Percentiles rank a stretch among this genome's conserved stretches.
These are phyloP conservation scores for Plantago rigida DNA, from an alignment of 305 asterid species.

Conservation along the genomic window DNA sequence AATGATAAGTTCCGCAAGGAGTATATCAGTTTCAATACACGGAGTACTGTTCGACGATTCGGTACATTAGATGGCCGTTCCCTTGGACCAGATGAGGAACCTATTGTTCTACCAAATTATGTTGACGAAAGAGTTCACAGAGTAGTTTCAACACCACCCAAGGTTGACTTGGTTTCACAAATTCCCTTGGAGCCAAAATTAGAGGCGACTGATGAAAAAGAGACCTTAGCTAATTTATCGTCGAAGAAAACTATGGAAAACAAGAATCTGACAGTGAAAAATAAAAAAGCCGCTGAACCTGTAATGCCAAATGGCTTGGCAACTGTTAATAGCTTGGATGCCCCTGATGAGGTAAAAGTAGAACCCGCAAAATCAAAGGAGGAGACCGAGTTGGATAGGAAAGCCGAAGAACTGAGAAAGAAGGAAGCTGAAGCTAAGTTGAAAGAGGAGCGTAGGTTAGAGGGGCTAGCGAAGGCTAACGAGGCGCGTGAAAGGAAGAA, in stretches of 20 bases:
- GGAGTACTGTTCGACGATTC: slow-evolving; percentile 61
- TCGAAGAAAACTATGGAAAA: slow-evolving; percentile 23
- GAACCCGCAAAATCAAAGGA: slow-evolving; percentile 29
- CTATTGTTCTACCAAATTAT: slow-evolving; percentile 42
- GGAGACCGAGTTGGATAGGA: slow-evolving; percentile 41
- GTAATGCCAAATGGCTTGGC: slow-evolving; percentile 25
- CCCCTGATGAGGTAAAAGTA: slow-evolving; percentile 17
- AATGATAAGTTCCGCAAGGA: slow-evolving; percentile 57
- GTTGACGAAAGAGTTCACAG: slow-evolving; percentile 35
- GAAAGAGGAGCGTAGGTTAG: slow-evolving; percentile 48
- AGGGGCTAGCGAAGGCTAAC: slow-evolving; percentile 49
- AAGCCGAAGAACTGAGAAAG: slow-evolving; percentile 39
- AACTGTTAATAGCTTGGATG: slow-evolving; percentile 23
- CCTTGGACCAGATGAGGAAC: slow-evolving; percentile 71
- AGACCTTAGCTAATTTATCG: slow-evolving; percentile 17
- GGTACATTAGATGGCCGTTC: slow-evolving; percentile 77
- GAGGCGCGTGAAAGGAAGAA: slow-evolving; percentile 65
- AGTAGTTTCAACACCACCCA: slow-evolving; percentile 28
- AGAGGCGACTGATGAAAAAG: slow-evolving; percentile 23
- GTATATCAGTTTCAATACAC: slow-evolving; percentile 44
- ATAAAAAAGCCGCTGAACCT: slow-evolving; percentile 19
- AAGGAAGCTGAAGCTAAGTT: slow-evolving; percentile 33
- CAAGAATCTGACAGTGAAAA: slow-evolving; percentile 23
- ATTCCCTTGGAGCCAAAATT: slow-evolving; percentile 26
- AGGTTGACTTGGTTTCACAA: slow-evolving; percentile 24